Conservation (phyloP, 352 stramenopile genomes). For the Phytopythium oedochilum region DNA sequence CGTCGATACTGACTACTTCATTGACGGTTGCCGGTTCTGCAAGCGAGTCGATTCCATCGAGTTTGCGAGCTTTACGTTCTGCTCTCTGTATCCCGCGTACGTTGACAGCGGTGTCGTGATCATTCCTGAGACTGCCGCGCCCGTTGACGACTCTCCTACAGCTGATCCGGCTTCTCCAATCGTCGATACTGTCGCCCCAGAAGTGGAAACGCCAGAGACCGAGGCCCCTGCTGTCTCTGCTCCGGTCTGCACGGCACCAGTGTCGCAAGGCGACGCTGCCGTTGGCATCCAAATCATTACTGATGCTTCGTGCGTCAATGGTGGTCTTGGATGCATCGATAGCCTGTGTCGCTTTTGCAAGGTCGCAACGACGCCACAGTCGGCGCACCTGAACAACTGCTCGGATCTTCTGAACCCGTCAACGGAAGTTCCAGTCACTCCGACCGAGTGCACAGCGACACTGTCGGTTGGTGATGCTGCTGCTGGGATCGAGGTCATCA, state of each 20-base stretch:
- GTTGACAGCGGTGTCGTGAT: background rate
- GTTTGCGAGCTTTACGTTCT: conserved; percentile 15
- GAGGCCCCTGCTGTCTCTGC: background rate
- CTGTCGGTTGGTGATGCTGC: conserved; percentile 22
- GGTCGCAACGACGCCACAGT: background rate
- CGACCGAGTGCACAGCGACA: conserved; percentile 1
- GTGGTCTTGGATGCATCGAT: conserved; percentile 30
- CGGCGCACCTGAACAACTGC: background rate
- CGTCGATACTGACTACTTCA: conserved; percentile 26
- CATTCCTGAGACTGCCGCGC: background rate
- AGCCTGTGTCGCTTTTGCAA: conserved; percentile 43
- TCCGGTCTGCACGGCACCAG: background rate
- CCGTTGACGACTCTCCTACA: background rate
- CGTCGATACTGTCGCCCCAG: background rate
- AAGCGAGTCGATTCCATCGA: conserved; percentile 16
- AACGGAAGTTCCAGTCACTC: background rate
- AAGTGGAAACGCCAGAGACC: background rate
- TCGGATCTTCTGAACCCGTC: background rate
- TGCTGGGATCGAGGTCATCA: conserved; percentile 32
- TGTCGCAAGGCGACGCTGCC: conserved; percentile 17
- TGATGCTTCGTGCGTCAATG: conserved; percentile 18
- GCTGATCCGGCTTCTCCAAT: background rate
- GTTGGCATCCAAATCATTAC: conserved; percentile 20
- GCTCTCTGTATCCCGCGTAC: conserved; percentile 7
- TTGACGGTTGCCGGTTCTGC: conserved; percentile 28